Evolutionary conservation across 2,329 filamentous ascomycete genomes (phyloP).

Genomic region (Apiospora pterosperma): DNA sequence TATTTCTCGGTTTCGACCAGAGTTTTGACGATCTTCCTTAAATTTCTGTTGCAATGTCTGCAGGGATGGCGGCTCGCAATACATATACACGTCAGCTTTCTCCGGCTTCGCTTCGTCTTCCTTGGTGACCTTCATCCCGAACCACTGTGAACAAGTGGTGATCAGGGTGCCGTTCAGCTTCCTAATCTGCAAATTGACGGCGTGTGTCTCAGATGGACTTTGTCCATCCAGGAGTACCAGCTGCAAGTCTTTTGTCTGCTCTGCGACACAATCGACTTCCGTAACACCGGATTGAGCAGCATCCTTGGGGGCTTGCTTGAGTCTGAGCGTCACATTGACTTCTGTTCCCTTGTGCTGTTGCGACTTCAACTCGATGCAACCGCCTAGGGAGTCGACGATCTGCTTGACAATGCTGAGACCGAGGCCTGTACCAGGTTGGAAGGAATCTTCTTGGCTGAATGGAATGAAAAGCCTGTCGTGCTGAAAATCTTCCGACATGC

Average conservation of each 20-base stretch:
- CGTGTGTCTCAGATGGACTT: slow-evolving; percentile 1
- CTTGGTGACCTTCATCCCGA: slow-evolving; percentile 26
- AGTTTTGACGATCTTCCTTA: slow-evolving; percentile 4
- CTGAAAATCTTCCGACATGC: slow-evolving; percentile 61
- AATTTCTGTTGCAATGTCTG: slow-evolving; percentile 14
- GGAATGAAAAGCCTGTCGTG: slow-evolving; percentile 57
- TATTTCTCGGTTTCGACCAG: slow-evolving; percentile 7
- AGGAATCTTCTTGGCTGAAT: slow-evolving; percentile 59
- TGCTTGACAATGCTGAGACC: slow-evolving; percentile 61
- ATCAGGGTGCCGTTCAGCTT: slow-evolving; percentile 26
- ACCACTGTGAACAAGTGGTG: slow-evolving; percentile 30
- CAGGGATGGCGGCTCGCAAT: slow-evolving; percentile 22
- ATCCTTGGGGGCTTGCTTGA: slow-evolving; percentile 19
- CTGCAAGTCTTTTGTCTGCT: slow-evolving; percentile 13
- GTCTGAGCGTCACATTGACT: slow-evolving; percentile 44
- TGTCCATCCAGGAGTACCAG: slow-evolving; percentile 18
- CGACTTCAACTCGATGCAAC: slow-evolving; percentile 54
- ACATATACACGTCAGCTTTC: slow-evolving; percentile 22
- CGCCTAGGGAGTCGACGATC: slow-evolving; percentile 57
- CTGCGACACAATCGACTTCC: background rate
- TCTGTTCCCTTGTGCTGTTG: slow-evolving; percentile 52
- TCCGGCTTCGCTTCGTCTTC: slow-evolving; percentile 6
- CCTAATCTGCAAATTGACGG: slow-evolving; percentile 12
- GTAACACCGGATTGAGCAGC: slow-evolving; percentile 12
- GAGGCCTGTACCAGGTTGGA: slow-evolving; percentile 59